These are phyloP conservation scores for Citrullus colocynthis DNA, from an alignment of 306 rosid genomes.

Conservation along the genomic window DNA sequence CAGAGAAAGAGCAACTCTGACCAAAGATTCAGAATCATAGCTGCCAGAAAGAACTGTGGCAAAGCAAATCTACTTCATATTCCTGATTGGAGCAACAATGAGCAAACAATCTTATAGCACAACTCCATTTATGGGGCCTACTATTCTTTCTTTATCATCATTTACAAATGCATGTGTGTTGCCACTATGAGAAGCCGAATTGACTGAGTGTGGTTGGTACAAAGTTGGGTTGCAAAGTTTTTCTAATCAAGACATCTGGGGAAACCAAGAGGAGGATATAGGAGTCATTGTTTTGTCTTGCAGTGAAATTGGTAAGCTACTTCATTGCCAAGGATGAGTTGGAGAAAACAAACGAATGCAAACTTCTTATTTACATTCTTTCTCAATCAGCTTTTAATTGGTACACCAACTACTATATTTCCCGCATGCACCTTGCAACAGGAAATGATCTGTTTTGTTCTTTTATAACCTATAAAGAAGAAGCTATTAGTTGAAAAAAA, in stretches of 20 bases:
- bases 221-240: background rate
- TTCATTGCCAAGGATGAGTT: background rate
- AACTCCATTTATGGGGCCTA: background rate
- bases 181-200: background rate
- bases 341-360: slow-evolving; percentile 1
- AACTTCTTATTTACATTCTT: slow-evolving; percentile 21
- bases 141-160: background rate
- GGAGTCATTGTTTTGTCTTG: background rate
- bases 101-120: too few relatives aligned
- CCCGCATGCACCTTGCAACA: slow-evolving; percentile 20
- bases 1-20: background rate
- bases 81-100: background rate
- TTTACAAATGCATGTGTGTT: background rate
- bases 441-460: slow-evolving; percentile 21
- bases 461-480: slow-evolving; percentile 34
- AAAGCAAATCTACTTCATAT: background rate
- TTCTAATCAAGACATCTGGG: background rate
- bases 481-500: background rate
- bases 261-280: background rate
- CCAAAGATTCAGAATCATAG: background rate
- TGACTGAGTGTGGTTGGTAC: background rate
- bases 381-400: slow-evolving; percentile 9
- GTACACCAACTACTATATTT: slow-evolving; percentile 16
- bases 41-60: background rate
- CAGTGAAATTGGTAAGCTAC: slow-evolving; percentile 1